Evolutionary conservation across 331 rosid genomes (phyloP), one percentile per base, ranked within the genome.

Genomic region (Cucumis variabilis): DNA sequence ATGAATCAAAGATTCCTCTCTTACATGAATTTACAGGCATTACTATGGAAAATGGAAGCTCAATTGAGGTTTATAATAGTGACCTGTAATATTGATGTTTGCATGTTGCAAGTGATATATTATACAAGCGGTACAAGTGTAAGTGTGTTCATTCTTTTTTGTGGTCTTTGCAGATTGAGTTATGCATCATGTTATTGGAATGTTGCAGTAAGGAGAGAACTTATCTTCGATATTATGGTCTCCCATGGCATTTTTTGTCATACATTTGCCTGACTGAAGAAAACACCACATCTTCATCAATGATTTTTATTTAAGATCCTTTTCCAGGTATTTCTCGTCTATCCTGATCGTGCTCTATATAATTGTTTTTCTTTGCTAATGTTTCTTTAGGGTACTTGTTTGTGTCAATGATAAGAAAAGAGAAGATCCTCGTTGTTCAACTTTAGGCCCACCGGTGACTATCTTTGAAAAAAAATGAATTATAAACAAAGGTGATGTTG

Each of bases 161-260:
- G 46, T 84, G 85, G 81, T 67, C 27, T 87, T 87, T 90, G 87
- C 93, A 97, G 98, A 97, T 97, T 97, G 98, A 95, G 88, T 62
- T 95, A 73, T 94, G 98, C 68, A 88, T 93, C 88, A 94, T 97
- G 98, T 94, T 97, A 89, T 88, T 95, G 94, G 98, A 97, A 91
- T 97, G 99, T 90, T 97, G 99, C 94, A 97, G 98, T 85, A 98
- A 97, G 93, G 99, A 95, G 91, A 92, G 98, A 92, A 95, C 99
- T 74, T 97, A 97, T 87, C 98, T 93, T 37, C 90, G 98, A 68
- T 95, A 97, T 88, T 97, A 97, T 88, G 99, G 98, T 90, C 98
- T 97, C 30, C 99, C 98, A n/a, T 97, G 99, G 99, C 98, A 94
- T 88, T 93, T 92, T 65, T 90, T 96, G 23, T 88, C 99, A 13